Base-by-base conservation (phyloP, 495 filamentous ascomycete species). In the Aspergillus sclerotioniger region DNA sequence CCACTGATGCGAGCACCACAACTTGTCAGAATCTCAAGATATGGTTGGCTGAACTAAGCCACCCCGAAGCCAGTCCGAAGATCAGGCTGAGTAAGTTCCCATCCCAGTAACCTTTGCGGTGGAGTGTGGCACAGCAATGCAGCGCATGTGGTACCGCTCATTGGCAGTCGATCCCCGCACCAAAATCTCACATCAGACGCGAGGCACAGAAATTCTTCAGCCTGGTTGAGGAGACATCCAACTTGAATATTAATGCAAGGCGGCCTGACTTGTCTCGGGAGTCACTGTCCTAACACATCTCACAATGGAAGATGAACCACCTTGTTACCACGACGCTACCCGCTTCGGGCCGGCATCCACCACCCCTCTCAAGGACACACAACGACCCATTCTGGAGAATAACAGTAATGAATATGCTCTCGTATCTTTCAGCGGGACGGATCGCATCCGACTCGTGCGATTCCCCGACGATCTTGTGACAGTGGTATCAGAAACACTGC, bases 391-490 rank as follows among this genome's bases (percentile, higher is more conserved):
- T 13, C 28, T 20, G 0, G 35, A 56, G 16, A 32, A 43, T n/a
- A 29, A 53, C 3, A 47, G 43, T 6, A 48, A 20, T 17, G 19
- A 48, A 15, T 56, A 56, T 33, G 56, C 53, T 6, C 29, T 63
- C 37, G n/a, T 63, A 12, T 53, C 56, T 0, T 32, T 63, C 20
- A 21, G 46, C 28, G 21, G 29, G 25, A 21, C 39, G 3, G 61
- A 63, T 48, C 52, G 56, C 8, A 56, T 63, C 53, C 61, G 61
- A 4, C 53, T 63, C 1, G 10, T 63, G 2, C 52, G 57, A 13
- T 63, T 63, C 43, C 61, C 61, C 13, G 56, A 59, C 5, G 25
- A 28, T 9, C 17, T 57, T 16, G 48, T 39, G 4, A 45, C 52
- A 10, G 47, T 43, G 0, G 31, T 56, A 5, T 53, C 61, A 7